Conservation (phyloP, 2,329 filamentous ascomycete genomes). For the Aspergillus puulaauensis region DNA sequence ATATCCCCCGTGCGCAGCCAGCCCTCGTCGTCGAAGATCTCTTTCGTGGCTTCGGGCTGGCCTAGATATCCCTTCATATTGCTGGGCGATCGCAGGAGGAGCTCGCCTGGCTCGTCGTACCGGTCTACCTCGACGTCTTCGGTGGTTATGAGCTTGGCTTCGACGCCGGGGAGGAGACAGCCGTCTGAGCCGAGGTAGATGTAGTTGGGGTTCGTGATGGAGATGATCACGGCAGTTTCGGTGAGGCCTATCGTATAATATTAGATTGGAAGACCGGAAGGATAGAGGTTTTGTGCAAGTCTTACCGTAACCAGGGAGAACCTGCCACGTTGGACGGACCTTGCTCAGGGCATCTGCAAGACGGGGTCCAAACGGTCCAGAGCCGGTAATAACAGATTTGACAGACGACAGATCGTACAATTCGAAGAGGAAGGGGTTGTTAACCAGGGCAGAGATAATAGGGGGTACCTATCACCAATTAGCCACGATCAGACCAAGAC, state of each 20-base stretch:
- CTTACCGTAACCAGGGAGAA: background rate
- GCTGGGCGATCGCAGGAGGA: constrained; percentile 2
- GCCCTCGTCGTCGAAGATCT: constrained; percentile 64
- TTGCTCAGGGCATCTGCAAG: background rate
- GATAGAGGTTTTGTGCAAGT: background rate
- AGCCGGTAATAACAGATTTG: background rate
- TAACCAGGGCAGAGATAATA: background rate
- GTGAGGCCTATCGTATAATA: background rate
- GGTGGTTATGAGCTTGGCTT: background rate
- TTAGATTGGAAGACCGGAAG: background rate
- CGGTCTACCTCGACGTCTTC: constrained; percentile 2
- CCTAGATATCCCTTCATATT: constrained; percentile 65
- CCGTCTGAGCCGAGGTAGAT: constrained; percentile 1
- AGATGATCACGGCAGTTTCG: constrained; percentile 6
- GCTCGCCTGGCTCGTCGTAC: constrained; percentile 2
- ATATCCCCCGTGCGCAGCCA: constrained; percentile 67
- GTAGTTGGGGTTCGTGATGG: background rate
- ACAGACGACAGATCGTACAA: background rate
- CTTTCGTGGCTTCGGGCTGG: constrained; percentile 66
- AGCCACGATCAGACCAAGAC: background rate
- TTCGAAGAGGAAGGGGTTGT: background rate
- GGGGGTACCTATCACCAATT: background rate
- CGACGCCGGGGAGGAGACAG: background rate
- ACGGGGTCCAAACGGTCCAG: background rate
- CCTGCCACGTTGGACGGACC: background rate